Evolutionary conservation across 192 early-diverging fungal genomes (phyloP).

Genomic region (Piromyces sp.): DNA sequence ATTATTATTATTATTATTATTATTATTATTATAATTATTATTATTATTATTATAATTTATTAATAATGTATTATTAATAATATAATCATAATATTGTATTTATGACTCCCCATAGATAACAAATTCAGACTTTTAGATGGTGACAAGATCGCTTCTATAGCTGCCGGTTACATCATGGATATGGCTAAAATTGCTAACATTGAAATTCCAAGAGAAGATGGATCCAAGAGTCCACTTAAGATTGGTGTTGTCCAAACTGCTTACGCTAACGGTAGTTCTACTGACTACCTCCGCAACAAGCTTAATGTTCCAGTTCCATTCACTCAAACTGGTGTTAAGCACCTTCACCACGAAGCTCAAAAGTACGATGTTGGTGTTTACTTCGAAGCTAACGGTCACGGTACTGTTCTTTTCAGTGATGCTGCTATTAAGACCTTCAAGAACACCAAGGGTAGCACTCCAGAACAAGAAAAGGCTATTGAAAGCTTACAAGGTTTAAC

Average conservation of each 20-base stretch:
- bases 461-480: conserved; percentile 59
- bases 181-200: conserved; percentile 67
- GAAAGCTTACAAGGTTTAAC: conserved; percentile 62
- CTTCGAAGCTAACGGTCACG: conserved; percentile 99
- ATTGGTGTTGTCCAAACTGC: conserved; percentile 98
- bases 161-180: conserved; percentile 84
- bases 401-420: conserved; percentile 88
- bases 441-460: conserved; percentile 45
- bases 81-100: no score
- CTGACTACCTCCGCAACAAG: conserved; percentile 71
- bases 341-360: conserved; percentile 95
- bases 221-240: conserved; percentile 24
- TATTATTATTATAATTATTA: no score
- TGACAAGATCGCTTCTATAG: conserved; percentile 93
- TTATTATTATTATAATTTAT: no score
- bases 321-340: conserved; percentile 94
- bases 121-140: conserved; percentile 88
- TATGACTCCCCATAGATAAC: no score
- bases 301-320: conserved; percentile 91
- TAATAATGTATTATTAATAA: no score
- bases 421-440: conserved; percentile 58
- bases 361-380: conserved; percentile 96
- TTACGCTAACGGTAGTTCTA: conserved; percentile 96
- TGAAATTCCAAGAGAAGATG: conserved; percentile 14
- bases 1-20: no score